phyloP scores from a whole-genome alignment of 768 basidiomycete species.

The Podaxis carcinomalis region DNA sequence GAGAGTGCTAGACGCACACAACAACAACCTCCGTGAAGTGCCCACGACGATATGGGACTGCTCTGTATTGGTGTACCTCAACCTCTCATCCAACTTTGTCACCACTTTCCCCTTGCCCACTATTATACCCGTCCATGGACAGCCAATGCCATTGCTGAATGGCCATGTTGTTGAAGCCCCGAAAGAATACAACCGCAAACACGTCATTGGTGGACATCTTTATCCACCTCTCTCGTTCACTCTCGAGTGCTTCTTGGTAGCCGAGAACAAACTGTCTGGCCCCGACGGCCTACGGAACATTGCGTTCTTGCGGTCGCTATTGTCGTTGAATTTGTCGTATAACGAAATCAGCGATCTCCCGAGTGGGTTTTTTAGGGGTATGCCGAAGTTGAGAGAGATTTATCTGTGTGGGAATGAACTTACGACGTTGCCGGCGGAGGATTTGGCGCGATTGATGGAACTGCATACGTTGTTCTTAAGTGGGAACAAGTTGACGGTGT shows the following conservation, averaged over 20 bases:
- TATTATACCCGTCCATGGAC: constrained; percentile 2
- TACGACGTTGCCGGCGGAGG: constrained; percentile 85
- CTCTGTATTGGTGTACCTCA: constrained; percentile 63
- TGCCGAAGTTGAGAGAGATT: constrained; percentile 72
- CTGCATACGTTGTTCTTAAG: constrained; percentile 83
- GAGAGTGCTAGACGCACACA: constrained; percentile 79
- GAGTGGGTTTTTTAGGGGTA: constrained; percentile 64
- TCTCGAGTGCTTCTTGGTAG: constrained; percentile 77
- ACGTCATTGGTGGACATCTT: constrained; percentile 37
- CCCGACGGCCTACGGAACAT: constrained; percentile 52
- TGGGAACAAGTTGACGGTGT: constrained; percentile 87
- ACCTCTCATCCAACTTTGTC: constrained; percentile 86
- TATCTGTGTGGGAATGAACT: constrained; percentile 96
- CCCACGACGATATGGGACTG: constrained; percentile 84
- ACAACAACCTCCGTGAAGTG: constrained; percentile 79
- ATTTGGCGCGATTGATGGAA: constrained; percentile 65
- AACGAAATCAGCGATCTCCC: constrained; percentile 93
- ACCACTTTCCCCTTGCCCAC: constrained; percentile 16
- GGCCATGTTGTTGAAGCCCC: not conserved
- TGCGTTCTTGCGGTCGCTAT: constrained; percentile 38
- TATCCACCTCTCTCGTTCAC: constrained; percentile 46
- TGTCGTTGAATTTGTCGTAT: constrained; percentile 87
- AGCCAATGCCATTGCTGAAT: not conserved
- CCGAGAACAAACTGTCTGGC: constrained; percentile 82
- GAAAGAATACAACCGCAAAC: constrained; percentile 14